Conservation (phyloP, 164 flowering plant genomes). For the Annona cherimola region DNA sequence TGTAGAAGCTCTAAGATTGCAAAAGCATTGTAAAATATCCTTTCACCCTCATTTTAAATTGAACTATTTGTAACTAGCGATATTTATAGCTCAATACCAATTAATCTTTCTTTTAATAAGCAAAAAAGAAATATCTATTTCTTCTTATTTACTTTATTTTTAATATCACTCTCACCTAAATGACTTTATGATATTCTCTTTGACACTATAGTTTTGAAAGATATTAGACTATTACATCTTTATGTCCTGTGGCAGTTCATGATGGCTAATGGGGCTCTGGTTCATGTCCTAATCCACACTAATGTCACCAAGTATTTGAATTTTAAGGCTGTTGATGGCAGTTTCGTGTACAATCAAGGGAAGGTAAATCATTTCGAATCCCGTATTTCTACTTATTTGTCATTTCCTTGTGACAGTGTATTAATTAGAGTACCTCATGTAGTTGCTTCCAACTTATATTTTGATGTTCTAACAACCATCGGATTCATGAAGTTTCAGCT, state of each 20-base stretch:
- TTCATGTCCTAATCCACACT: constrained; percentile 89
- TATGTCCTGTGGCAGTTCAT: constrained; percentile 48
- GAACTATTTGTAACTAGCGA: background rate
- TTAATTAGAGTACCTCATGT: background rate
- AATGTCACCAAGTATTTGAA: constrained; percentile 89
- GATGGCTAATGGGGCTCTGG: constrained; percentile 90
- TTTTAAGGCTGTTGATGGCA: constrained; percentile 96
- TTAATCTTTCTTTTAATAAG: background rate
- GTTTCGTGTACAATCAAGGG: constrained; percentile 93
- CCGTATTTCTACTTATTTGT: background rate
- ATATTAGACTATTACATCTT: background rate
- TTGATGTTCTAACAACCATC: constrained; percentile 7
- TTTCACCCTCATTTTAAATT: background rate
- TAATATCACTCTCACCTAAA: background rate
- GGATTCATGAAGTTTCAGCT: constrained; percentile 95
- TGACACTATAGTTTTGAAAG: background rate
- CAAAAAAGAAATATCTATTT: background rate
- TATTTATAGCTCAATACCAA: background rate
- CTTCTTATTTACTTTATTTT: no score
- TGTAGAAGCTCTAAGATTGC: no score
- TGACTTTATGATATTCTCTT: background rate
- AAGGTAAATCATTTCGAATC: constrained; percentile 42
- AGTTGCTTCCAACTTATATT: background rate
- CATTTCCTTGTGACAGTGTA: background rate
- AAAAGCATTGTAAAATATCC: no score